Evolutionary conservation across 257 asterid genomes (phyloP), one percentile per base, ranked within the genome.

Genomic region (Lithospermum erythrorhizon): DNA sequence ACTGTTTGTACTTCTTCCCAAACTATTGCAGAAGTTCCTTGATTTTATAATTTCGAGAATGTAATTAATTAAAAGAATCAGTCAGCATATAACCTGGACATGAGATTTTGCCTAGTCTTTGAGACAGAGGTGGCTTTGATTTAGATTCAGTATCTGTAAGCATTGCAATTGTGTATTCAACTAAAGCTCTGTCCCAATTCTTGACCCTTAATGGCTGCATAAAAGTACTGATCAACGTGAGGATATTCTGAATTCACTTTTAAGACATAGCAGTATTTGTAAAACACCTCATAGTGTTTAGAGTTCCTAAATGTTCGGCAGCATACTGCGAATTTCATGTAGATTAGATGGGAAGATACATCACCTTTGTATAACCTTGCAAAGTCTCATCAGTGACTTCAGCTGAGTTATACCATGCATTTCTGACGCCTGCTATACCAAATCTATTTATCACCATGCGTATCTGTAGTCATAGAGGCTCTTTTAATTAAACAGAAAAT

Each of bases 101-200:
- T 10, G 95, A 75, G 70, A 91, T 89, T 65, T 88, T 76, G 21
- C 69, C 68, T 58, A 91, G 86, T 73, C 88, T 74, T 72, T 78
- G 68, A 0, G 79, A 62, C 45, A 78, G 62, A 25, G 95, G 88
- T 48, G 72, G 80, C 71, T 87, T 83, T 61, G 72, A 53, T 56
- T 71, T 68, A 64, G 94, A 78, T 17, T 77, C 56, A 23, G 87
- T 58, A 72, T 82, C 90, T 56, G 95, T 73, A 32, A 91, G 78
- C 94, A 86, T 60, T 9, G 96, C 94, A 32, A 86, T 65, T 4
- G 94, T 81, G 82, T 72, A 81, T 63, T 91, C 98, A 58, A 66
- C 86, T 29, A 91, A 84, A 63, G 97, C 98, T 73, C 48, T 81
- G 67, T 91, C 98, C 98, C 98, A 91, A 72, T 86, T 95, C 73